These are phyloP conservation scores for Vishniacozyma victoriae DNA, from an alignment of 768 basidiomycete species.

Conservation along the genomic window DNA sequence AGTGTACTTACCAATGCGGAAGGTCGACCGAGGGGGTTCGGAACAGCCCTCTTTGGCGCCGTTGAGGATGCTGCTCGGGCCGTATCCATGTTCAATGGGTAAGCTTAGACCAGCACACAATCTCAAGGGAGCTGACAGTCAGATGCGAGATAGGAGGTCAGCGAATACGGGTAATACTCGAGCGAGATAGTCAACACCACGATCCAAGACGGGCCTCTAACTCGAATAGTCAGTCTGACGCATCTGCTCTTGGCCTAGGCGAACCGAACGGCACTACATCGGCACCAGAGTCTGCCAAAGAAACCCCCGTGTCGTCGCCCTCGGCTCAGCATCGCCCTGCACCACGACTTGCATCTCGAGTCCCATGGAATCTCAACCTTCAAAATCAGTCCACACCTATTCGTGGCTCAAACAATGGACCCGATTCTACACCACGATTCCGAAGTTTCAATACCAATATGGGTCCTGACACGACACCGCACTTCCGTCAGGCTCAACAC, in stretches of 20 bases:
- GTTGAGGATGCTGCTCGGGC: conserved; percentile 79
- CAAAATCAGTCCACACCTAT: conserved; percentile 10
- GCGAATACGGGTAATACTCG: conserved; percentile 80
- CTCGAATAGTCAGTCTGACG: too few species aligned
- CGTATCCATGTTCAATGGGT: conserved; percentile 86
- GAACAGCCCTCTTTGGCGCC: conserved; percentile 79
- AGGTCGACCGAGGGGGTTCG: conserved; percentile 84
- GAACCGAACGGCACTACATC: too few species aligned
- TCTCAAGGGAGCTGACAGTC: conserved; percentile 4
- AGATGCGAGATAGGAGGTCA: conserved; percentile 87
- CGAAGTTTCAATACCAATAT: too few species aligned
- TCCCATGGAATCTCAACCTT: conserved; percentile 32
- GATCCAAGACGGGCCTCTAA: too few species aligned
- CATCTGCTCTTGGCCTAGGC: too few species aligned
- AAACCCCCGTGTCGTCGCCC: too few species aligned
- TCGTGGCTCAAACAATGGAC: background rate
- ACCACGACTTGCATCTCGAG: too few species aligned
- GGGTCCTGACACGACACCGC: conserved; percentile 8
- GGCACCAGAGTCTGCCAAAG: too few species aligned
- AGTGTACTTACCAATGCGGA: conserved; percentile 64
- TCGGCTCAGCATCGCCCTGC: too few species aligned
- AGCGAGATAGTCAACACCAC: conserved; percentile 44
- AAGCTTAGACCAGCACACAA: too few species aligned
- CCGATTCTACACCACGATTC: conserved; percentile 10
- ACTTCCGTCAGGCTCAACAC: conserved; percentile 25